phyloP scores from a whole-genome alignment of 371 early-diverging fungal genomes.

The Saksenaea vasiformis region DNA sequence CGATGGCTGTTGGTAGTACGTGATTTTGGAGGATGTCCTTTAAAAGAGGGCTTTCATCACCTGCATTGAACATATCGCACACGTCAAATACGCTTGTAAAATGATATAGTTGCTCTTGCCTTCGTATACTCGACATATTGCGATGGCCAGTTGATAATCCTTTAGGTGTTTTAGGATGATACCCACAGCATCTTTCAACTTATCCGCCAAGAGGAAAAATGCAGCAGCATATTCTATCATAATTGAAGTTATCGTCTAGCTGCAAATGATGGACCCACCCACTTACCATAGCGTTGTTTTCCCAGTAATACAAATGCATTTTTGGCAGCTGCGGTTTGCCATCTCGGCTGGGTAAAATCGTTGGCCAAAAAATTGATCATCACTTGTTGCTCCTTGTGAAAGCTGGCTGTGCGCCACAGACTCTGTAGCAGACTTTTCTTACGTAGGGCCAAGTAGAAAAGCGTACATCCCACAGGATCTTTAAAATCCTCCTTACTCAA shows the following conservation, averaged over 20 bases:
- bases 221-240: conserved; percentile 85
- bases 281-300: conserved; percentile 87
- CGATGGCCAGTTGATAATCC: conserved; percentile 90
- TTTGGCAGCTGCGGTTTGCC: conserved; percentile 93
- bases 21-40: conserved; percentile 52
- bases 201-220: conserved; percentile 91
- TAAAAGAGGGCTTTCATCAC: conserved; percentile 66
- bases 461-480: conserved; percentile 82
- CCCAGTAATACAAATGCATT: conserved; percentile 97
- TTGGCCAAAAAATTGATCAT: conserved; percentile 90
- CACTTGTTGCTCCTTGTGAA: conserved; percentile 83
- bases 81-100: not conserved
- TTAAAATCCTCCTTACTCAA: conserved; percentile 67
- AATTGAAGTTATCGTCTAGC: not conserved
- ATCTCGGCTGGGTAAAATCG: conserved; percentile 84
- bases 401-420: conserved; percentile 85
- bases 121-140: conserved; percentile 87
- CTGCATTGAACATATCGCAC: conserved; percentile 19
- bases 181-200: conserved; percentile 85
- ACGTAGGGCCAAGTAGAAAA: conserved; percentile 85
- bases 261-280: not conserved
- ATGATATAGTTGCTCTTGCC: conserved; percentile 46
- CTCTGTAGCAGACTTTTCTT: conserved; percentile 87
- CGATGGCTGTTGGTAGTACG: conserved; percentile 46
- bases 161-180: conserved; percentile 89